These are phyloP conservation scores for Aspergillus thermomutatus DNA, from an alignment of 2,329 filamentous ascomycete species.

Conservation along the genomic window DNA sequence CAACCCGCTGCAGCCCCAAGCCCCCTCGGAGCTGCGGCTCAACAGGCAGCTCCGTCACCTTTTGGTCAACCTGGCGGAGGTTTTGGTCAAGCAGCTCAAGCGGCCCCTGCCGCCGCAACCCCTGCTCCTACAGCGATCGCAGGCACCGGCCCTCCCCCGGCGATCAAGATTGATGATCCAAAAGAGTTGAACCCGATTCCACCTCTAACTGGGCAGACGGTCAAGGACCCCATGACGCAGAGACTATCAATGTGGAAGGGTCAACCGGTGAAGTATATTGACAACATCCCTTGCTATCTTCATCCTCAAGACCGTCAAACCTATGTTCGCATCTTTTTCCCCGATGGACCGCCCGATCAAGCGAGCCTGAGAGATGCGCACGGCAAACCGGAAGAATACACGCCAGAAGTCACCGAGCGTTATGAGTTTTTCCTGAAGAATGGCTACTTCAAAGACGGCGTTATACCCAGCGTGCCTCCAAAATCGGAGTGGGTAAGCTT, in stretches of 20 bases:
- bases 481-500: slow-evolving; percentile 71
- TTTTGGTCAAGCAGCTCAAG: slow-evolving; percentile 20
- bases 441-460: slow-evolving; percentile 65
- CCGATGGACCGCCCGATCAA: slow-evolving; percentile 60
- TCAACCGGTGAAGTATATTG: slow-evolving; percentile 59
- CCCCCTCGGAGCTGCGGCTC: slow-evolving; percentile 26
- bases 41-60: slow-evolving; percentile 34
- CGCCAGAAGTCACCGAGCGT: slow-evolving; percentile 53
- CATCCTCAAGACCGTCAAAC: slow-evolving; percentile 52
- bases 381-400: slow-evolving; percentile 51
- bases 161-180: slow-evolving; percentile 24
- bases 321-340: slow-evolving; percentile 69
- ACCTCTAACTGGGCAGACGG: slow-evolving; percentile 34
- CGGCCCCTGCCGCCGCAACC: slow-evolving; percentile 6
- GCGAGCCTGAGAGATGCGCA: slow-evolving; percentile 48
- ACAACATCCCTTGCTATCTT: slow-evolving; percentile 49
- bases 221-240: slow-evolving; percentile 32
- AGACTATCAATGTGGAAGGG: slow-evolving; percentile 60
- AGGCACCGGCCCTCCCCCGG: slow-evolving; percentile 26
- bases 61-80: slow-evolving; percentile 34
- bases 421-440: slow-evolving; percentile 64
- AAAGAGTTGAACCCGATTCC: slow-evolving; percentile 36
- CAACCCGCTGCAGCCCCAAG: slow-evolving; percentile 22
- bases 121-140: slow-evolving; percentile 7
- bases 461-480: slow-evolving; percentile 75